Evolutionary conservation across 768 basidiomycete genomes (phyloP).

Genomic region (Termitomyces sp.): DNA sequence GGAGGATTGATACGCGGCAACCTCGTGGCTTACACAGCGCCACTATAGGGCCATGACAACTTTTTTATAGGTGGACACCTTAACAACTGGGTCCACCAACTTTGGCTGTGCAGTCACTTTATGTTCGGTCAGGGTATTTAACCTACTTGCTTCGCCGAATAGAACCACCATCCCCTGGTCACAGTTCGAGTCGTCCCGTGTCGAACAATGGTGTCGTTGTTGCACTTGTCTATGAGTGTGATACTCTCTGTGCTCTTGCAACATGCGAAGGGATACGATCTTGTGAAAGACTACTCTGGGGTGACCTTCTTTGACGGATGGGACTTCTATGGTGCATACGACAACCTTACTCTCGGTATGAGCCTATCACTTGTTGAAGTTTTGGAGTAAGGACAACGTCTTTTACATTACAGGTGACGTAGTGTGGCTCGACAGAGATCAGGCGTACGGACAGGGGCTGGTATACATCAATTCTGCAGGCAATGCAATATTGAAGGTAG

Average conservation of each 20-base stretch:
- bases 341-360: constrained; percentile 41
- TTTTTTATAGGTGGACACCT: background rate
- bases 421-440: constrained; percentile 45
- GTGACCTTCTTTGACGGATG: constrained; percentile 48
- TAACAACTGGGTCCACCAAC: background rate
- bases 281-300: constrained; percentile 40
- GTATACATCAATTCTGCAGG: constrained; percentile 56
- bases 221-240: background rate
- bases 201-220: background rate
- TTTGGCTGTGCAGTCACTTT: background rate
- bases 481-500: constrained; percentile 68
- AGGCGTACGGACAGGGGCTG: constrained; percentile 42
- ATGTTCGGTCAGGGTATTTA: background rate
- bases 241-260: background rate
- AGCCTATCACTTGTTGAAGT: background rate
- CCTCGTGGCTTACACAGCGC: background rate
- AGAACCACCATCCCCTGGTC: background rate
- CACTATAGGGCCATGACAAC: background rate
- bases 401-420: constrained; percentile 47
- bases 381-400: background rate
- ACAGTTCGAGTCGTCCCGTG: background rate
- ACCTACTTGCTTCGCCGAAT: background rate
- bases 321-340: constrained; percentile 44
- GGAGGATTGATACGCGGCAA: background rate
- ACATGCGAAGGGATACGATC: constrained; percentile 8